Percentiles rank a stretch among this genome's conserved stretches.
These are phyloP conservation scores for Colletotrichum tropicicola DNA, from an alignment of 2,329 filamentous ascomycete species.

Conservation along the genomic window DNA sequence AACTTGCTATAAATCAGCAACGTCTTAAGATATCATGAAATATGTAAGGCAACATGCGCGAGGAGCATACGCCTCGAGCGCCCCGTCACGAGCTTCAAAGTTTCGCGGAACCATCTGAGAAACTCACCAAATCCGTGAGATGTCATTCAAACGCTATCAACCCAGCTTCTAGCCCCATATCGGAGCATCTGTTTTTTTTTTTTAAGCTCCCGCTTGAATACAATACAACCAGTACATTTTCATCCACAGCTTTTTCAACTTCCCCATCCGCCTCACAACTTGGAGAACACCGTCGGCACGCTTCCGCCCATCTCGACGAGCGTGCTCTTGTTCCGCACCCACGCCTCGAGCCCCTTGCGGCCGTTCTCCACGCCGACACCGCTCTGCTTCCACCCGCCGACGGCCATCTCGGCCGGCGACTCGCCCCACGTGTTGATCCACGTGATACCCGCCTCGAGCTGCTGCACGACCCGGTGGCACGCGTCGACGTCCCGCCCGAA, in stretches of 20 bases:
- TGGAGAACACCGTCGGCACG: conserved; percentile 78
- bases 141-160: conserved; percentile 22
- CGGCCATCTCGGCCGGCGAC: conserved; percentile 89
- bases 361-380: conserved; percentile 91
- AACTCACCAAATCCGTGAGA: neutral
- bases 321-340: conserved; percentile 89
- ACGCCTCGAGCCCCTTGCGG: conserved; percentile 79
- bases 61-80: too few species aligned
- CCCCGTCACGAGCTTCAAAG: too few species aligned
- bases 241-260: neutral
- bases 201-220: too few species aligned
- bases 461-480: conserved; percentile 76
- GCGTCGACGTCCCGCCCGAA: conserved; percentile 80
- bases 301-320: conserved; percentile 81
- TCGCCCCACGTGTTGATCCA: conserved; percentile 98
- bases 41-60: too few species aligned
- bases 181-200: neutral
- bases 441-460: conserved; percentile 84
- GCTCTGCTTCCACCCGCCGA: conserved; percentile 92
- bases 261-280: conserved; percentile 56
- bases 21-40: too few species aligned
- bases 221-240: neutral
- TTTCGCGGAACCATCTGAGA: too few species aligned
- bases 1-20: too few species aligned
- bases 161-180: neutral